Evolutionary conservation across 768 basidiomycete species (phyloP).

Genomic region (Kockovaella imperatae): DNA sequence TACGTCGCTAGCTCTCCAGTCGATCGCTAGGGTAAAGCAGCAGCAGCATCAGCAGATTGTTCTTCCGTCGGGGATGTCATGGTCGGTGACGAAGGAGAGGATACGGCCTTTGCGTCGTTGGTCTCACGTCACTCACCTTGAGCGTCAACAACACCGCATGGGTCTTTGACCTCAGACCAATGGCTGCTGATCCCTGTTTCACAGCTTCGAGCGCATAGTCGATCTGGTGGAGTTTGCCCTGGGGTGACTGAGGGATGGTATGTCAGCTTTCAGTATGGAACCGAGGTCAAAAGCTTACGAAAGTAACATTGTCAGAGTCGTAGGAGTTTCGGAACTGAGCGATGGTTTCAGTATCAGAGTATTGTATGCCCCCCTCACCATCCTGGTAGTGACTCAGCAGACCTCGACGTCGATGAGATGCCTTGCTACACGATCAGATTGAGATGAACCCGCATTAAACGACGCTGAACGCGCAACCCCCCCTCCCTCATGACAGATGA

Average conservation of each 20-base stretch:
- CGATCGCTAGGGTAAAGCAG: conserved; percentile 61
- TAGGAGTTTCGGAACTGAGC: conserved; percentile 71
- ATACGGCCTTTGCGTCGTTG: conserved; percentile 1
- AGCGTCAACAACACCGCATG: conserved; percentile 86
- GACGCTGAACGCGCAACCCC: neutral
- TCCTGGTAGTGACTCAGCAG: neutral
- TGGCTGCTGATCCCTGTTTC: conserved; percentile 98
- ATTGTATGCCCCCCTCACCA: neutral
- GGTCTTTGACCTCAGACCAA: conserved; percentile 89
- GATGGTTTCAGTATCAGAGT: neutral
- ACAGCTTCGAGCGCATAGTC: conserved; percentile 99
- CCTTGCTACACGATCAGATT: neutral
- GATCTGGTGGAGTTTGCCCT: conserved; percentile 92
- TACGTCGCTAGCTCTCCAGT: conserved; percentile 98
- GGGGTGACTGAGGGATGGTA: conserved; percentile 50
- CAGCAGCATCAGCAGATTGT: neutral
- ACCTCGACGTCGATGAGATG: neutral
- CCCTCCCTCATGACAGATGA: neutral
- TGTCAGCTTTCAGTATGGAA: neutral
- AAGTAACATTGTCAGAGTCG: conserved; percentile 87
- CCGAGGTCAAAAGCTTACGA: conserved; percentile 43
- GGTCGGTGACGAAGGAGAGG: neutral
- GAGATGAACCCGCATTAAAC: neutral
- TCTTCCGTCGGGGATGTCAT: neutral
- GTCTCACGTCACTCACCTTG: conserved; percentile 55